Evolutionary conservation across 768 basidiomycete genomes (phyloP), one percentile per base, ranked within the genome.

Genomic region (Tylopilus rubrobrunneus): DNA sequence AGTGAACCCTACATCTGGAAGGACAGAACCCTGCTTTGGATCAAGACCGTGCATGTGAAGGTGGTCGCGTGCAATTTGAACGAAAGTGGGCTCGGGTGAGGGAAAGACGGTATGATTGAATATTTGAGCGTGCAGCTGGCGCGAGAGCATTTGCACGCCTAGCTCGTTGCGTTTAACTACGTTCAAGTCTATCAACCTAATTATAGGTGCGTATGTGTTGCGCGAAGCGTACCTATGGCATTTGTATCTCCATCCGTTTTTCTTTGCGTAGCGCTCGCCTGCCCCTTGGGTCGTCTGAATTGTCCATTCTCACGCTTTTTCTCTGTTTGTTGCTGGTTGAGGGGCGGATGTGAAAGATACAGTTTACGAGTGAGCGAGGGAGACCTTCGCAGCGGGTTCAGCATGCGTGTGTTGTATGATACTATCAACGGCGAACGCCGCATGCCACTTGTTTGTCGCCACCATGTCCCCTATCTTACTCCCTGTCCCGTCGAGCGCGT

Each of bases 141-240:
- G 80, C 15, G 93, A 89, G 49, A 98, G 82, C 51, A 97, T 82
- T 66, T 98, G 95, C 7, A 98, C 94, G n/a, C 95, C 95, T 40
- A 93, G 77, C 56, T 87, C 83, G 65, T 97, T 98, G 50, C 92
- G 80, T 67, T 85, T 83, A 55, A 78, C 85, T 85, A 52, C 17
- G 31, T 27, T 37, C 5, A 14, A 41, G 9, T n/a, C 31, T 34
- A 17, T 42, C 6, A 8, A n/a, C 10, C 12, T 21, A 15, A 11
- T 15, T 15, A 36, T 36, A 14, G 29, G 37, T n/a, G n/a, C 10
- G 5, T 17, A 15, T 5, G 6, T 9, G 29, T 31, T 31, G 4
- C 28, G 33, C 5, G 28, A 46, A 7, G 31, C 59, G 14, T 62
- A 57, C 61, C 58, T 8, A 39, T 15, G 0, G 34, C 0, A 1